phyloP scores from a whole-genome alignment of 2,329 filamentous ascomycete species.

The Anthostomella pinea region DNA sequence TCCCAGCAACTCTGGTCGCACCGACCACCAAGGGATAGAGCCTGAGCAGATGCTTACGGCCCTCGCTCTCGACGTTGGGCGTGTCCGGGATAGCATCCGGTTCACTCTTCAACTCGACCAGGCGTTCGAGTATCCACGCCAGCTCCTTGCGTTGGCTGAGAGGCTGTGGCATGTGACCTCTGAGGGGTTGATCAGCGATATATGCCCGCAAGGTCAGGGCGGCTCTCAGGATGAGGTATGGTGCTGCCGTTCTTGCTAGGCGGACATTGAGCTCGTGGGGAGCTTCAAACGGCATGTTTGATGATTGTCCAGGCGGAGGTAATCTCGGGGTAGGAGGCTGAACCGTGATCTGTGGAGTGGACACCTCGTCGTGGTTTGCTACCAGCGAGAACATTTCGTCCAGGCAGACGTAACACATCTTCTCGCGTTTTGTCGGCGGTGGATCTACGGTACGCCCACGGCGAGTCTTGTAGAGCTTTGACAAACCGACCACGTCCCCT shows the following conservation, averaged over 20 bases:
- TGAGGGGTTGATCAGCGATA: conserved; percentile 84
- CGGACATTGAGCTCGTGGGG: conserved; percentile 45
- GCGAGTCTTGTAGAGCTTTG: conserved; percentile 61
- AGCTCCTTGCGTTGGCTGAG: conserved; percentile 77
- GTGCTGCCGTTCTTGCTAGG: conserved; percentile 73
- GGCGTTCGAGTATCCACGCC: conserved; percentile 62
- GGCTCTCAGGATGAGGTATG: conserved; percentile 78
- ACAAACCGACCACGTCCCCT: conserved; percentile 49
- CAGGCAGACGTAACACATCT: conserved; percentile 77
- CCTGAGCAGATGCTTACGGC: conserved; percentile 72
- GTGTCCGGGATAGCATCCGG: conserved; percentile 63
- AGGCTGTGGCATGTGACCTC: conserved; percentile 86
- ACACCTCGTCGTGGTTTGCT: conserved; percentile 43
- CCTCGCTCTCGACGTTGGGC: conserved; percentile 51
- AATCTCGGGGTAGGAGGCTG: conserved; percentile 45
- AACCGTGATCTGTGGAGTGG: conserved; percentile 36
- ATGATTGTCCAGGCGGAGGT: conserved; percentile 28
- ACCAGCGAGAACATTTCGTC: conserved; percentile 75
- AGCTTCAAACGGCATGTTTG: conserved; percentile 24
- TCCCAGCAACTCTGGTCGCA: conserved; percentile 57
- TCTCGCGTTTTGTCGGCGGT: conserved; percentile 59
- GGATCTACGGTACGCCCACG: conserved; percentile 71
- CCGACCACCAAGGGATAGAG: conserved; percentile 75
- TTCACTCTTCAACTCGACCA: conserved; percentile 68
- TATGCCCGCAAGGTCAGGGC: conserved; percentile 81